phyloP scores from a whole-genome alignment of 108 stramenopile genomes.

The Cyclotella kingstonii region DNA sequence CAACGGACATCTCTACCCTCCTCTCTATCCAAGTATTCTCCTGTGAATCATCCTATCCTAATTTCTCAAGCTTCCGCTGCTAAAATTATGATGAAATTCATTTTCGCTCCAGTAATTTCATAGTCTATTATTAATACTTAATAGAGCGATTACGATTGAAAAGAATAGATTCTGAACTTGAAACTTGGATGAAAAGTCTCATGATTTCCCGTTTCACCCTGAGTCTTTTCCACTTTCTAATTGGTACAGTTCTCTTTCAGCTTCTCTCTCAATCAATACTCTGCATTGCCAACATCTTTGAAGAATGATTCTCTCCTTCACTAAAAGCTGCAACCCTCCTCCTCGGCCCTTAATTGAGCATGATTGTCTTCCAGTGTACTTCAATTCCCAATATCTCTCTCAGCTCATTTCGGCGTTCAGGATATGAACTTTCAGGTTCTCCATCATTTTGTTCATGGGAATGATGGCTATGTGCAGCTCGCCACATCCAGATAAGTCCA shows the following conservation, averaged over 20 bases:
- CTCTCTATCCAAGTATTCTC: too few relatives aligned
- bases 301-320: slow-evolving; percentile 81
- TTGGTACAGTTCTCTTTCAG: slow-evolving; percentile 54
- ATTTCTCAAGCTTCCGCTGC: too few relatives aligned
- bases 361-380: slow-evolving; percentile 97
- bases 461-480: slow-evolving; percentile 92
- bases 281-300: slow-evolving; percentile 81
- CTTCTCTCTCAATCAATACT: slow-evolving; percentile 83
- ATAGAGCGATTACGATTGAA: too few relatives aligned
- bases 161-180: too few relatives aligned
- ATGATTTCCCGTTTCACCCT: slow-evolving; percentile 50
- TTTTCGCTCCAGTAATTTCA: too few relatives aligned
- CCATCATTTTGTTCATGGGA: slow-evolving; percentile 95
- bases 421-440: slow-evolving; percentile 86
- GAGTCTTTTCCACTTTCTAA: slow-evolving; percentile 64
- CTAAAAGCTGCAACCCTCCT: slow-evolving; percentile 95
- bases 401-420: slow-evolving; percentile 95
- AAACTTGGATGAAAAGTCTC: slow-evolving; percentile 56
- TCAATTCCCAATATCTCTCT: slow-evolving; percentile 93
- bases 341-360: slow-evolving; percentile 84
- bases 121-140: too few relatives aligned
- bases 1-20: too few relatives aligned
- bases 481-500: slow-evolving; percentile 94
- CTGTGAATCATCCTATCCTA: too few relatives aligned
- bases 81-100: too few relatives aligned